Evolutionary conservation across 169 alveolate genomes (phyloP).

Genomic region (Plasmodium adleri): DNA sequence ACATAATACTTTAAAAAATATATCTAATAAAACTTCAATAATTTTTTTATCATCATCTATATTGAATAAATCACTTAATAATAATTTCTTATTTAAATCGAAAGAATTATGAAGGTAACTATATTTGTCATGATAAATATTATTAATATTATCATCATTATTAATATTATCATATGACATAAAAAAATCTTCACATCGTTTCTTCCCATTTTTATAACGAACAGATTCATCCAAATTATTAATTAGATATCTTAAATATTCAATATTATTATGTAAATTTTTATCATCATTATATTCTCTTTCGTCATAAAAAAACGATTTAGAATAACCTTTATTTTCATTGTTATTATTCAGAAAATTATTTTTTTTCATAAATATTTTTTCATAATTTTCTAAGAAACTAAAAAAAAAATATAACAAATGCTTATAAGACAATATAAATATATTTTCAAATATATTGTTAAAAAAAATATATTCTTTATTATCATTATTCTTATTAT

Average conservation of each 20-base stretch:
- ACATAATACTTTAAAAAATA: conserved; percentile 27
- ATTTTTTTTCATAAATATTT: conserved; percentile 15
- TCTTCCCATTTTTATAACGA: neutral
- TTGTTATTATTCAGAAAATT: neutral
- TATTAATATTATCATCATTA: neutral
- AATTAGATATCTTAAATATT: conserved; percentile 4
- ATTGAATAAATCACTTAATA: neutral
- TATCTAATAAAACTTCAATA: neutral
- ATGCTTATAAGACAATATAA: conserved; percentile 22
- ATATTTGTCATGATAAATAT: neutral
- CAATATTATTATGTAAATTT: neutral
- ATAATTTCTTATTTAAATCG: neutral
- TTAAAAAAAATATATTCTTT: neutral
- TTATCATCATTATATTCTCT: no score
- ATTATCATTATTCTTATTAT: neutral
- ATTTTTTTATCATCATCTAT: conserved; percentile 29
- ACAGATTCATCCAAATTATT: neutral
- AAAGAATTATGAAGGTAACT: neutral
- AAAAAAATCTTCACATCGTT: neutral
- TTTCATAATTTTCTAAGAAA: conserved; percentile 22
- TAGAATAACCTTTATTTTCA: neutral
- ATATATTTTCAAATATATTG: conserved; percentile 5
- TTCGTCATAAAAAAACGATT: neutral
- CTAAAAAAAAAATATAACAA: conserved; percentile 28
- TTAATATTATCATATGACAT: neutral